Base-by-base conservation (phyloP, 1,284 basidiomycete genomes). In the Cryptococcus maquisensis region DNA sequence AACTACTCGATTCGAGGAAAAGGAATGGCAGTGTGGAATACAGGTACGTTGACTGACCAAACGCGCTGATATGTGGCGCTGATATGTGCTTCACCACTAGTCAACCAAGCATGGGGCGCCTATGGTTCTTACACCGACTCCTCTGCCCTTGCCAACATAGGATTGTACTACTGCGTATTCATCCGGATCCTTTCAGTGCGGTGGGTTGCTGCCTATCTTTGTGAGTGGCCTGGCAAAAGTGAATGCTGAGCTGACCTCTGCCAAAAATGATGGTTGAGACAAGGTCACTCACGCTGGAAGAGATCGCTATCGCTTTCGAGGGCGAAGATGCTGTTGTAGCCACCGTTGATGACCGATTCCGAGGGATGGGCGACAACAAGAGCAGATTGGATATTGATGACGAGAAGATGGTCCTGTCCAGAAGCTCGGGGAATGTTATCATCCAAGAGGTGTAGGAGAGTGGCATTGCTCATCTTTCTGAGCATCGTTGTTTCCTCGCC, bases 241-340 rank as follows among this genome's bases (percentile, higher is more conserved):
- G 26, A 8, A 21, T 47, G 4, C 3, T 26, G 16, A 16, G 20
- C 38, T 28, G n/a, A 47, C 36, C 26, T 26, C 10, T 28, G 15
- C 23, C 16, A 15, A 12, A 54, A 68, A 62, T 61, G 67, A 76
- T 76, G 73, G 72, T 75, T 48, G 75, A 77, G 56, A 75, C 72
- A 24, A 60, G 64, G 39, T 69, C 70, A 10, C 72, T 68, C 62
- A 76, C 75, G 3, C 71, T 77, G 42, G 76, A 77, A 56, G 73
- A 76, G 60, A 66, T 75, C 47, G 62, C 69, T 3, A 56, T 64
- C 15, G 69, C 66, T 0, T 75, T 75, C 57, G 73, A 74, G 42
- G 54, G 54, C 32, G n/a, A 15, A n/a, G 12, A 18, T 7, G 49
- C 49, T 16, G 54, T 48, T 47, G 54, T 55, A 8, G 47, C 54